A percentile compares a stretch with the other conserved stretches of the same genome.
Evolutionary conservation across 352 stramenopile genomes (phyloP).

Genomic region (Globisporangium lucens): DNA sequence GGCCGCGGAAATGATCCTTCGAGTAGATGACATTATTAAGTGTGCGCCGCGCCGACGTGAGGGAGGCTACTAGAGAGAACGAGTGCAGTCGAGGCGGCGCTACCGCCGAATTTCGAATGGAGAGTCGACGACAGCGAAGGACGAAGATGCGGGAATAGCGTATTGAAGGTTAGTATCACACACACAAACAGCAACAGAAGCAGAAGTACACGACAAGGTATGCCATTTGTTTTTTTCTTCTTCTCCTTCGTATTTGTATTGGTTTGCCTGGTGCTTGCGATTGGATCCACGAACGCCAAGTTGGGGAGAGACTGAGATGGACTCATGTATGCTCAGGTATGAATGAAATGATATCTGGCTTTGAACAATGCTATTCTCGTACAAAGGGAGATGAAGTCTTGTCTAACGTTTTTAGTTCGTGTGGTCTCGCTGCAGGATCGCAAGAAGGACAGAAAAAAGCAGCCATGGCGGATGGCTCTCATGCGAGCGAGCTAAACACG

Average conservation of each 20-base stretch:
- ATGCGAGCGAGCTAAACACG: neutral
- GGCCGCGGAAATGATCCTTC: conserved; percentile 99
- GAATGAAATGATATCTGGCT: neutral
- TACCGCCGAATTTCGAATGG: too few relatives aligned
- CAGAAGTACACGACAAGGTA: conserved; percentile 7
- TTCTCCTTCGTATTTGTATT: neutral
- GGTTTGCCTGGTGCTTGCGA: neutral
- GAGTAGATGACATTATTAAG: conserved; percentile 99
- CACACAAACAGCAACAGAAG: conserved; percentile 2
- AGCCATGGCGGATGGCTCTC: neutral
- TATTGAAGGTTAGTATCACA: conserved; percentile 8
- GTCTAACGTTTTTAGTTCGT: neutral
- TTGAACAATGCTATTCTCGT: neutral
- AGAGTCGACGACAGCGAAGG: too few relatives aligned
- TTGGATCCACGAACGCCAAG: too few relatives aligned
- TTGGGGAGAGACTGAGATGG: too few relatives aligned
- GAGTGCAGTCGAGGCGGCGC: too few relatives aligned
- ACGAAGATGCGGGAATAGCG: neutral
- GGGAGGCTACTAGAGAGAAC: conserved; percentile 31
- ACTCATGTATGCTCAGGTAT: neutral
- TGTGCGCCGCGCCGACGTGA: conserved; percentile 83
- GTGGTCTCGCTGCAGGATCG: neutral
- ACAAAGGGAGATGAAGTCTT: too few relatives aligned
- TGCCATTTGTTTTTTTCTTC: conserved; percentile 5
- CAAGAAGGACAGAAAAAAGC: neutral